These are phyloP conservation scores for Beauveria pseudobassiana DNA, from an alignment of 2,329 filamentous ascomycete genomes.

Conservation along the genomic window DNA sequence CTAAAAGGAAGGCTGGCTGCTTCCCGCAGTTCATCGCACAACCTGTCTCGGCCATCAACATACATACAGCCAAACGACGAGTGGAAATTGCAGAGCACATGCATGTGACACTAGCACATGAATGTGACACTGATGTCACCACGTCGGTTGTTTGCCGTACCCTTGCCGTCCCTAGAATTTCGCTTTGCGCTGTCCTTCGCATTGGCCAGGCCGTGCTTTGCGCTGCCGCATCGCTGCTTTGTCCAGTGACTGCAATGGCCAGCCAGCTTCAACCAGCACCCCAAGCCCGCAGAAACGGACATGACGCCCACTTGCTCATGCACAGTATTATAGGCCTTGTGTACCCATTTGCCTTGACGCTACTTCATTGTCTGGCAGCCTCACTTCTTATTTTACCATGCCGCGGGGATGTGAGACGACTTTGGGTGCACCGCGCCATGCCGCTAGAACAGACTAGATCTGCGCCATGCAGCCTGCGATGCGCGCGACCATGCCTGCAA, in stretches of 20 bases:
- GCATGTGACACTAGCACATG: background rate
- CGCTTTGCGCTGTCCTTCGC: background rate
- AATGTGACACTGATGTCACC: background rate
- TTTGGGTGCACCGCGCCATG: background rate
- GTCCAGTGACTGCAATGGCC: background rate
- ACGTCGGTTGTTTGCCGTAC: background rate
- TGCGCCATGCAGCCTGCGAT: background rate
- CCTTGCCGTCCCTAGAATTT: too few species aligned
- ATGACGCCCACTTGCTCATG: background rate
- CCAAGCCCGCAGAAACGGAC: background rate
- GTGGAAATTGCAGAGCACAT: background rate
- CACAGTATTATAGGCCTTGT: background rate
- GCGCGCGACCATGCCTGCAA: background rate
- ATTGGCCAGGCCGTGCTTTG: background rate
- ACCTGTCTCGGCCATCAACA: background rate
- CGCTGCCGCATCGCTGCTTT: background rate
- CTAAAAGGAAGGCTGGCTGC: background rate
- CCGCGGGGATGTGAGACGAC: background rate
- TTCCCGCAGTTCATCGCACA: background rate
- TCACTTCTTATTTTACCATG: background rate
- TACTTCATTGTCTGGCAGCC: background rate
- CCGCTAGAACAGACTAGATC: constrained; percentile 1
- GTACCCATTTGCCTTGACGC: background rate
- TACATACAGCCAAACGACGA: background rate
- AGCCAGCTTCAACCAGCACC: background rate